Conservation (phyloP, 768 basidiomycete genomes). For the Multifurca ochricompacta region DNA sequence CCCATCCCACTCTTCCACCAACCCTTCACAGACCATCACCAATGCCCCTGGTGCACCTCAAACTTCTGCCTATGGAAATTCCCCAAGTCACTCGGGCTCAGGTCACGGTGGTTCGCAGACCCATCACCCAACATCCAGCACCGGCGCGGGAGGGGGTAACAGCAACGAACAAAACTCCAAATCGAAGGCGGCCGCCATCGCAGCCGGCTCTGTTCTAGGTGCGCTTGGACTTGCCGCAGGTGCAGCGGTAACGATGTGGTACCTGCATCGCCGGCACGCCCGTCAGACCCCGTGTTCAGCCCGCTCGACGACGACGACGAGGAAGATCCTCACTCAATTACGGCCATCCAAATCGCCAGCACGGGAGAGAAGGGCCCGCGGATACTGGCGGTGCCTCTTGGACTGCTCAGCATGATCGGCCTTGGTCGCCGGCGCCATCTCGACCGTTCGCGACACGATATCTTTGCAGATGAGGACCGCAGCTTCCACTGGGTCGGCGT, state of each 20-base stretch:
- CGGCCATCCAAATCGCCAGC: conserved; percentile 22
- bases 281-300: conserved; percentile 24
- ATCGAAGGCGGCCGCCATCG: conserved; percentile 38
- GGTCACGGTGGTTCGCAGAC: conserved; percentile 1
- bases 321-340: conserved; percentile 27
- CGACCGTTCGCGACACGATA: conserved; percentile 45
- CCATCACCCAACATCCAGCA: conserved; percentile 1
- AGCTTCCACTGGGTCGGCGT: conserved; percentile 26
- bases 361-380: conserved; percentile 22
- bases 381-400: conserved; percentile 20
- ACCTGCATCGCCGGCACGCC: conserved; percentile 32
- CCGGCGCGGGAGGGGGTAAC: conserved; percentile 4
- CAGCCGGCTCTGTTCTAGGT: conserved; percentile 56
- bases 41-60: conserved; percentile 14
- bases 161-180: conserved; percentile 9
- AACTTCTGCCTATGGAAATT: not conserved
- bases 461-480: conserved; percentile 72
- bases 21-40: conserved; percentile 19
- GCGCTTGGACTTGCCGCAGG: conserved; percentile 45
- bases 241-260: conserved; percentile 37
- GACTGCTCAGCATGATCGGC: conserved; percentile 30
- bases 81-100: not conserved
- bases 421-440: conserved; percentile 14
- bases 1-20: conserved; percentile 24
- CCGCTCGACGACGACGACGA: conserved; percentile 29